Base-by-base conservation (phyloP, 1,139 yeast species). In the Pneumocystis canis region DNA sequence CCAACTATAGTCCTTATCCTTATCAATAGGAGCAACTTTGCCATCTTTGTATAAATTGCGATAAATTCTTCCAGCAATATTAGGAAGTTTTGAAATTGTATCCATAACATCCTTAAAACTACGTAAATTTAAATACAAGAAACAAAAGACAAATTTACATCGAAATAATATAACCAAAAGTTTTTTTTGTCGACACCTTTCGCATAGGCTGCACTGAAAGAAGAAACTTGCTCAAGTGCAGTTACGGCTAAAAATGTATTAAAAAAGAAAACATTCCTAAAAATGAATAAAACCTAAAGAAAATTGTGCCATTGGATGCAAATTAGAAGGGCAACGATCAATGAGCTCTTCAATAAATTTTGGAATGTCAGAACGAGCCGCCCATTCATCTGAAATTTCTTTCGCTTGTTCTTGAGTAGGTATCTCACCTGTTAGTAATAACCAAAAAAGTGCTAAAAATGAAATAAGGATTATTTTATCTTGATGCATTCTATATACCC, bases 41-140 rank as follows among this genome's bases (percentile, higher is more conserved):
- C 96, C 96, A 71, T 87, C 92, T 72, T 84, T 83, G 83, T 86
- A 88, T 65, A 88, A 82, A 76, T 89, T 89, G 78, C 88, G 87
- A 83, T 90, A 90, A 72, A 90, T 89, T 78, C 87, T 87, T 69
- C 96, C 96, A 66, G 96, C 96, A 71, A 90, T 84, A 75, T 82
- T 83, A 74, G 97, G 97, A 74, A 89, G 81, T 77, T 87, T 88
- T 70, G 97, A 96, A 76, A 90, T 84, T 73, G 89, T 81, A 71
- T 86, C 89, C 71, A 90, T 82, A 65, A 85, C 83, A 78, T 90
- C 97, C 77, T 47, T 47, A 25, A 25, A 37, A 37, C 5, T 16
- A 6, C 11, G 25, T 47, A 47, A 47, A 25, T 47, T 9, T 5
- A 47, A 18, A 25, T 25, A 11, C 11, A 47, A 11, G 11, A 11